Evolutionary conservation across 768 basidiomycete species (phyloP), one percentile per base, ranked within the genome.

Genomic region (Phylloporus sp.): DNA sequence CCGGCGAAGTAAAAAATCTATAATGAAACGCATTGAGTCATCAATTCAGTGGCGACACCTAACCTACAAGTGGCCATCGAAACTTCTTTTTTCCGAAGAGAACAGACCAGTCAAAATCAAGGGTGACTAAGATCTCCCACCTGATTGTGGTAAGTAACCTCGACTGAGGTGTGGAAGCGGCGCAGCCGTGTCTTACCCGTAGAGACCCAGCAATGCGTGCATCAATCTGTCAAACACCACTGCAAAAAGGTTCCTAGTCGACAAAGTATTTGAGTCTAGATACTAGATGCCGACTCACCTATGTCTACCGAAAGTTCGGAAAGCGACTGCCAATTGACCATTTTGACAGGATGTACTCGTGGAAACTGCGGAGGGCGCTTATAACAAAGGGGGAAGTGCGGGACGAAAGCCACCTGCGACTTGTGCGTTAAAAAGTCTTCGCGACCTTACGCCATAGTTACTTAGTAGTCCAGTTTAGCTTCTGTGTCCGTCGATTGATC

Each of bases 41-140:
- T 40, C 35, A 26, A 2, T 12, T 44, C 7, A 27, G 6, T 45
- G 29, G n/a, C 5, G 5, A 46, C 29, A 7, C 9, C 15, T 6
- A 20, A 72, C 81, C 55, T 45, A 72, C 75, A 65, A 78, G 54
- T 5, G 77, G 78, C 78, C 77, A 78, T 38, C 74, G 67, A 58
- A 76, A 79, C 54, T 64, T 68, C 36, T 64, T 68, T 61, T 66
- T 76, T 22, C 77, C 71, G 9, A 61, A 61, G 48, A 78, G 54
- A 32, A 75, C 66, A 4, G 65, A 65, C 68, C 67, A 72, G 54
- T 78, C 77, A 47, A 78, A 79, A 49, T 67, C 55, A 16, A 74
- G 59, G 11, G 76, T 74, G 39, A 71, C 70, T 36, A 69, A 43
- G 40, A 76, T 64, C 61, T 79, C 76, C 76, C 76, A 78, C 26